Evolutionary conservation across 2,329 filamentous ascomycete genomes (phyloP).

Genomic region (Sporothrix schenckii): DNA sequence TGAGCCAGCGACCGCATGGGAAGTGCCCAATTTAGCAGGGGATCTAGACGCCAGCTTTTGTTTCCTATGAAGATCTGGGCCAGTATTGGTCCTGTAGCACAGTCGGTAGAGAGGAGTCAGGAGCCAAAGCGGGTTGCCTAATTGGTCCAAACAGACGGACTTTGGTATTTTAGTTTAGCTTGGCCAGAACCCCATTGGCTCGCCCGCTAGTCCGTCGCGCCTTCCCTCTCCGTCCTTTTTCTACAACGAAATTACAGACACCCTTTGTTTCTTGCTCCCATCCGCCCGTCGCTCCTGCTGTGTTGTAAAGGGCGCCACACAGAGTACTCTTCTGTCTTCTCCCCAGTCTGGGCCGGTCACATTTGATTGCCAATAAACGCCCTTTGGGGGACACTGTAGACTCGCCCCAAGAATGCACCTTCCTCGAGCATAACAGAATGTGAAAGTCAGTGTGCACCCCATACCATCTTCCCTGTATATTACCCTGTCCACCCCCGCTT

Average conservation of each 20-base stretch:
- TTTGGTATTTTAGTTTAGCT: too few relatives aligned
- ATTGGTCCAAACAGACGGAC: constrained; percentile 2
- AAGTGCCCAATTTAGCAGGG: constrained; percentile 17
- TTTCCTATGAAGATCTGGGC: constrained; percentile 11
- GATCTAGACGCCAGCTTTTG: constrained; percentile 10
- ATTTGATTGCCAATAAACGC: constrained; percentile 7
- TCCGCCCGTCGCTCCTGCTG: constrained; percentile 17
- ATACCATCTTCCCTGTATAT: constrained; percentile 24
- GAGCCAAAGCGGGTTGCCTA: constrained; percentile 7
- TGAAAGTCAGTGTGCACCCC: not conserved
- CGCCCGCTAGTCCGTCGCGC: constrained; percentile 17
- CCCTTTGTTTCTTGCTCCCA: constrained; percentile 7
- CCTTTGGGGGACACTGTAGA: not conserved
- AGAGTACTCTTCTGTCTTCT: not conserved
- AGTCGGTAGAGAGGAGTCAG: constrained; percentile 4
- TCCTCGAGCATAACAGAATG: constrained; percentile 10
- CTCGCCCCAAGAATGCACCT: constrained; percentile 1
- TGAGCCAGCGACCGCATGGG: not conserved
- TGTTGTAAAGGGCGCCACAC: constrained; percentile 3
- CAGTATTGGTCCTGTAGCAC: not conserved
- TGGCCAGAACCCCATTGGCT: constrained; percentile 17
- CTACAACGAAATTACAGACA: too few relatives aligned
- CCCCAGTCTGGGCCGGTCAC: not conserved
- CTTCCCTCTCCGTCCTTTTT: constrained; percentile 1
- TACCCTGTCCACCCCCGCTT: constrained; percentile 29